Evolutionary conservation across 2,329 filamentous ascomycete genomes (phyloP), one percentile per base, ranked within the genome.

Genomic region (Penicillium aurantiogriseum): DNA sequence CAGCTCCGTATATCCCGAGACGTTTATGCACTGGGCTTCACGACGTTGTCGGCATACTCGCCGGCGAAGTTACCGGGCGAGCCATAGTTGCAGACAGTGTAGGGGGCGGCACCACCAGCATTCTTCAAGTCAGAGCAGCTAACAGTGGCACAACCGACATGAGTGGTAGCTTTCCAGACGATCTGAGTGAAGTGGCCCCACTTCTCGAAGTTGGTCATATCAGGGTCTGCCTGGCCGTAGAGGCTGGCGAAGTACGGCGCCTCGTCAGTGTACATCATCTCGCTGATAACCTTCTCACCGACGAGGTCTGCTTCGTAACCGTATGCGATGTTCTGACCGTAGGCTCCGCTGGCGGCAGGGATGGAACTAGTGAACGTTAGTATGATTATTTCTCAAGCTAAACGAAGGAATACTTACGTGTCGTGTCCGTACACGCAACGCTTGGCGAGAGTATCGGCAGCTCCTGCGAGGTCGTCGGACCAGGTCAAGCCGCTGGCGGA

Each of bases 261-360:
- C 76, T 96, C 91, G 68, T 84, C 84, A 74, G 94, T 91, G 84
- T 97, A 97, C 91, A 94, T 97, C 77, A 88, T 52, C 10, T 27
- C 81, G 72, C 93, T 84, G 69, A 87, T 90, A 71, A 93, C 87
- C 65, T 88, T 86, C 62, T 83, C 80, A 53, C 85, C 85, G 61
- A 90, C 80, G 46, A 86, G 83, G 59, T 74, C 76, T n/a, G 77
- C 72, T 2, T 75, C 69, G 59, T 84, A 81, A 64, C 87, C 81
- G 59, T 88, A 87, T 70, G 90, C 93, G 58, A 97, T 88, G 83
- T 97, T 99, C 80, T 99, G 94, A 62, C 94, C 94, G 71, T 94
- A 95, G 5, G 10, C 9, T 13, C 45, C 45, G 15, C 44, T 83
- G 81, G 54, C 85, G 85, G 50, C 79, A 81, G 61, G 78, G 27